Percentiles rank a stretch among this genome's conserved stretches.
These are phyloP conservation scores for Termitomyces sp. DNA, from an alignment of 768 basidiomycete genomes.

Conservation along the genomic window DNA sequence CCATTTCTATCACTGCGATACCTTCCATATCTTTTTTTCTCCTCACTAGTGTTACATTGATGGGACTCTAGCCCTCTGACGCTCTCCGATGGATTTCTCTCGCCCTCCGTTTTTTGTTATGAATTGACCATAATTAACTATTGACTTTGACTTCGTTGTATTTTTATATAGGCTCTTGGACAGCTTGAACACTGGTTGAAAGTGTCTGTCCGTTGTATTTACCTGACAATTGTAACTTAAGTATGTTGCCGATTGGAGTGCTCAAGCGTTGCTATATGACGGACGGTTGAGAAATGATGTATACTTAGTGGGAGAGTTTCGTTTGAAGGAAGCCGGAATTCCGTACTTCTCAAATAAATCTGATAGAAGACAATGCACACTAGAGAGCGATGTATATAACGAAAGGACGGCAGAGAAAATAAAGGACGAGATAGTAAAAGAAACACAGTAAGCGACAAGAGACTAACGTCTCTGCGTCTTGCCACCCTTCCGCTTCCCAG, in stretches of 20 bases:
- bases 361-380: background rate
- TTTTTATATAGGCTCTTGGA: background rate
- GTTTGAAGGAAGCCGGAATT: background rate
- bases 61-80: background rate
- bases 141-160: background rate
- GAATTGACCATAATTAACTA: background rate
- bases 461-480: slow-evolving; percentile 73
- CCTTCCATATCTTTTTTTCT: background rate
- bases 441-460: background rate
- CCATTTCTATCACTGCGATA: slow-evolving; percentile 6
- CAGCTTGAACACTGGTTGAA: background rate
- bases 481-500: slow-evolving; percentile 80
- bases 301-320: background rate
- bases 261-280: background rate
- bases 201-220: background rate
- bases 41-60: background rate
- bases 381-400: background rate
- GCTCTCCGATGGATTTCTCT: background rate
- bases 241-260: background rate
- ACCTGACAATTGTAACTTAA: background rate
- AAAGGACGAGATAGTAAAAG: slow-evolving; percentile 11
- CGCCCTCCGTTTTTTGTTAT: background rate
- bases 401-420: background rate
- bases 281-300: background rate
- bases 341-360: background rate